Conservation (phyloP, 2,329 filamentous ascomycete genomes). For the Cytospora schulzeri region DNA sequence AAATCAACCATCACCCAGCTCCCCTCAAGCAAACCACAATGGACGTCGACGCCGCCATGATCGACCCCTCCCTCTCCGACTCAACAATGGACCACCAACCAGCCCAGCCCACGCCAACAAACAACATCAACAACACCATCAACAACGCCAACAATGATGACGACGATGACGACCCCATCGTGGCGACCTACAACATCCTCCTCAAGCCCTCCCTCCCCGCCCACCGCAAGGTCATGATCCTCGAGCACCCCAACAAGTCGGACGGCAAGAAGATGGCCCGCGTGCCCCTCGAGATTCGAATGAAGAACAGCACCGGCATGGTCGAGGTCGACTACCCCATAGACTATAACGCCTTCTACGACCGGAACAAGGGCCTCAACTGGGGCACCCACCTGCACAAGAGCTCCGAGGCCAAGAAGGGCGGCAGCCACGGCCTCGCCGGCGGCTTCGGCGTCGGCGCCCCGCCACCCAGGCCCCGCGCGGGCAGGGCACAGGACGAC, state of each 20-base stretch:
- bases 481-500: slow-evolving; percentile 30
- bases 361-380: slow-evolving; percentile 76
- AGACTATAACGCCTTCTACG: slow-evolving; percentile 72
- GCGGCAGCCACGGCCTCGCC: slow-evolving; percentile 69
- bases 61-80: slow-evolving; percentile 26
- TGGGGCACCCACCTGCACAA: slow-evolving; percentile 79
- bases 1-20: not conserved
- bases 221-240: slow-evolving; percentile 71
- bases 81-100: slow-evolving; percentile 9
- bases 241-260: slow-evolving; percentile 85
- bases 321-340: slow-evolving; percentile 91
- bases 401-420: slow-evolving; percentile 59
- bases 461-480: slow-evolving; percentile 40
- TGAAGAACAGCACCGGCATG: slow-evolving; percentile 82
- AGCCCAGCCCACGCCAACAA: not conserved
- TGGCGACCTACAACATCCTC: slow-evolving; percentile 80
- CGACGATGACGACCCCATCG: slow-evolving; percentile 65
- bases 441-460: slow-evolving; percentile 71
- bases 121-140: not conserved
- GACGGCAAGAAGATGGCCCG: slow-evolving; percentile 52
- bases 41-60: slow-evolving; percentile 20
- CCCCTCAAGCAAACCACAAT: not conserved
- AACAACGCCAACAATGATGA: slow-evolving; percentile 3
- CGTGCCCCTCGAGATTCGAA: slow-evolving; percentile 71
- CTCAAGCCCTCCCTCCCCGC: slow-evolving; percentile 72